Base-by-base conservation (phyloP, 352 stramenopile species). In the Phytophthora aleatoria region DNA sequence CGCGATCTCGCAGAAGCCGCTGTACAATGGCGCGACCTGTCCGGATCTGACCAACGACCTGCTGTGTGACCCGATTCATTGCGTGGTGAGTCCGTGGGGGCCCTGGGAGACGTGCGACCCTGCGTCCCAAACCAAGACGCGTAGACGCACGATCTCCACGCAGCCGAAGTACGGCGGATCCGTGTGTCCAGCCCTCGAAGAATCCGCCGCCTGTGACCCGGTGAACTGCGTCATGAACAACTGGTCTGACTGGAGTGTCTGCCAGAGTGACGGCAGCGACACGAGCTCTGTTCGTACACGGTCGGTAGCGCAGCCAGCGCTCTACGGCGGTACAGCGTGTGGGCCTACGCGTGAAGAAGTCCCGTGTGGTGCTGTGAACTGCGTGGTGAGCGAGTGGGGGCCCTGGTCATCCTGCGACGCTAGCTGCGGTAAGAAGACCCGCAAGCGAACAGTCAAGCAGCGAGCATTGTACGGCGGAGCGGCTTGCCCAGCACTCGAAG, bases 51-150 rank as follows among this genome's bases (percentile, higher is more conserved):
- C 62, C 13, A 87, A 91, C 27, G 74, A 84, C 5, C 33, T 88
- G 11, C 24, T 80, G 2, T 92, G 83, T 41, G 69, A 81, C 1
- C 75, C 79, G 1, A 48, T 87, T 15, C 54, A 89, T 52, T 92
- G 83, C 47, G 64, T 72, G 2, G 35, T 88, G 43, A 79, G 61
- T 54, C 39, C 44, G 0, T 87, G 66, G 65, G 56, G 66, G 10
- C 0, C 31, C 1, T 85, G 77, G 77, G 59, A 70, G 1, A 48
- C 5, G 6, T 88, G 79, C 50, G 54, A 87, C 28, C 43, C 43
- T 12, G 35, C 28, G 5, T 67, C 57, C 0, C 64, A 79, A 20
- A 80, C 68, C 52, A 87, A 87, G 65, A 81, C 67, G 0, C 77
- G 45, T 15, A 62, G 68, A 7, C 68, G 68, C 0, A 69, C 56